Percentiles rank a stretch among this genome's conserved stretches.
Evolutionary conservation across 352 stramenopile species (phyloP).

Genomic region (Globisporangium nagaii): DNA sequence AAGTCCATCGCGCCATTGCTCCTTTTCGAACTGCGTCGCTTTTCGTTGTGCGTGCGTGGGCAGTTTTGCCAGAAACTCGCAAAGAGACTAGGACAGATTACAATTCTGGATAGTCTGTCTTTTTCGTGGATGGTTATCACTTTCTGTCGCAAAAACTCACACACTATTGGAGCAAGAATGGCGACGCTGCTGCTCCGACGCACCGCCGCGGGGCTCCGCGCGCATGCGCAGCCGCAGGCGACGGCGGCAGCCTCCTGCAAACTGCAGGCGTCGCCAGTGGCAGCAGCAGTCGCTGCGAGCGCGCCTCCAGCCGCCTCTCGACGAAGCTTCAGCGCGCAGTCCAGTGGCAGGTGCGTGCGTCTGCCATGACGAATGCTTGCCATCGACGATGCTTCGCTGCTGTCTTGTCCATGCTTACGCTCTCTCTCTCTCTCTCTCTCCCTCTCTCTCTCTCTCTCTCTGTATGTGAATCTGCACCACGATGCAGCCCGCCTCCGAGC

Average conservation of each 20-base stretch:
- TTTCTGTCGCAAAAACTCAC: background rate
- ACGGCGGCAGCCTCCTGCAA: background rate
- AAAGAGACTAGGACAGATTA: too few species aligned
- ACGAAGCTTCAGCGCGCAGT: background rate
- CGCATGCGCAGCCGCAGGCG: background rate
- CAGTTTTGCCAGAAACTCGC: background rate
- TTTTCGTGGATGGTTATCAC: background rate
- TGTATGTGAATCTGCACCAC: background rate
- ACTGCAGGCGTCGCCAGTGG: background rate
- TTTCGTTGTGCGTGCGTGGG: background rate
- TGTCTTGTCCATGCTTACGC: background rate
- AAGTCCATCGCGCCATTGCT: constrained; percentile 1
- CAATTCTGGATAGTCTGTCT: too few species aligned
- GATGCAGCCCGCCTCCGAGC: constrained; percentile 15
- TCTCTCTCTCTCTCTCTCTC: background rate
- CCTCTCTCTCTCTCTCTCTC: background rate
- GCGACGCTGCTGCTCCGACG: background rate
- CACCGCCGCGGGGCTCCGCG: background rate
- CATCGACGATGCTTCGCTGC: background rate
- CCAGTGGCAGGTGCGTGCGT: background rate
- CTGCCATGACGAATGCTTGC: too few species aligned
- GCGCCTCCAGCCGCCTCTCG: background rate
- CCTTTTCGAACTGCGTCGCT: too few species aligned
- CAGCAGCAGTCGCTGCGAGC: background rate
- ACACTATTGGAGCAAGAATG: background rate